Evolutionary conservation across 768 basidiomycete genomes (phyloP), one percentile per base, ranked within the genome.

Genomic region (Russula brevipes): DNA sequence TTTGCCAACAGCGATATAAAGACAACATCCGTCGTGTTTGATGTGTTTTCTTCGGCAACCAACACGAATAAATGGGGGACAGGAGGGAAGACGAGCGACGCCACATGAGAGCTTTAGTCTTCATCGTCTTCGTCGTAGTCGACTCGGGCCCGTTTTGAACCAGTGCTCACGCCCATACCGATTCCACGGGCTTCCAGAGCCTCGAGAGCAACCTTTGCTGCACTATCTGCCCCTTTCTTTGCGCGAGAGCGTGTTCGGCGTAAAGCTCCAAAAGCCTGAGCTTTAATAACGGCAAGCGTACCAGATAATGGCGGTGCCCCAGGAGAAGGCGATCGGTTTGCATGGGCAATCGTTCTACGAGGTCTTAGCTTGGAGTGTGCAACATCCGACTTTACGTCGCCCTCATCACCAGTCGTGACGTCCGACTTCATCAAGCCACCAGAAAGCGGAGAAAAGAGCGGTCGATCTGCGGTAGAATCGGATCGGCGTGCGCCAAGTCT

Each of bases 221-320:
- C 84, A 44, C 84, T 85, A 66, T 90, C 90, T 47, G 87, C 82
- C 42, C 84, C 76, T 73, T 83, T 86, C 78, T 88, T 92, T 55
- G 83, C 81, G 64, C 87, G 81, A 47, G 86, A 80, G 62, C 91
- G 84, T 59, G 90, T 88, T 73, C 91, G 81, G 56, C 91, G 86
- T 66, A 91, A 77, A 19, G 89, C 89, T 38, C 91, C 91, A 72
- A 93, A 94, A 44, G 91, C 87, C 72, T 93, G 90, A 47, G 91
- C 91, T 76, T 93, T 94, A 76, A 94, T 91, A 61, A 93, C 90
- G 57, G 91, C 91, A 52, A 94, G 82, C 36, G 91, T 93, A 31
- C 88, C 87, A 54, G 87, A 90, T 71, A 91, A 78, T 33, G 77
- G 77, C 62, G 80, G 76, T 57, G 70, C 59, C 39, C 72, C 72